Evolutionary conservation across 257 asterid species (phyloP).

Genomic region (Solanum tarijense): DNA sequence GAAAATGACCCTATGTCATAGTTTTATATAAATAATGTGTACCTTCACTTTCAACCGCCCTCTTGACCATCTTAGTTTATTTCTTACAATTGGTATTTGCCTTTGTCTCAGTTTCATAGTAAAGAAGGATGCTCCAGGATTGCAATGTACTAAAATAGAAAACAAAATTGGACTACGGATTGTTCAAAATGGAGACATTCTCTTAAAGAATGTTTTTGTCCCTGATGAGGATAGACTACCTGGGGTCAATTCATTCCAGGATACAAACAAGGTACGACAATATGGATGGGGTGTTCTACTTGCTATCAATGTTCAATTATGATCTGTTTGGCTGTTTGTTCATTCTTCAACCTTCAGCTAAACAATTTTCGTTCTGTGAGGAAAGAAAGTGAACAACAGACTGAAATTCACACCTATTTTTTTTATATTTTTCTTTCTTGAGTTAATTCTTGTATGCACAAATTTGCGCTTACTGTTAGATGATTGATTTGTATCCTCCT

Average conservation of each 20-base stretch:
- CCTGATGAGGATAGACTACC: constrained; percentile 92
- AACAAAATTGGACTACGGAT: constrained; percentile 90
- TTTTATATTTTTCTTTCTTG: background rate
- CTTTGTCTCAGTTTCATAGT: constrained; percentile 53
- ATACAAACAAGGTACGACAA: constrained; percentile 72
- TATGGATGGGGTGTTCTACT: background rate
- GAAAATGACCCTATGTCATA: background rate
- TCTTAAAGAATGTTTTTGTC: constrained; percentile 67
- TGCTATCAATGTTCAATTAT: background rate
- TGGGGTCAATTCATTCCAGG: constrained; percentile 88
- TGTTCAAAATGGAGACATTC: constrained; percentile 92
- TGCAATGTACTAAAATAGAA: constrained; percentile 87
- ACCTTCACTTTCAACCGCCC: background rate
- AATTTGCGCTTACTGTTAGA: background rate
- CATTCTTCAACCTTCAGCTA: background rate
- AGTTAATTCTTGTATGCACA: background rate
- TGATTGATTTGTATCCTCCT: background rate
- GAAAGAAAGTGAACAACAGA: background rate
- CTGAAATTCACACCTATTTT: background rate
- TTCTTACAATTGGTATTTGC: background rate
- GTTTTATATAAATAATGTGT: background rate
- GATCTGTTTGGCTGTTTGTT: background rate
- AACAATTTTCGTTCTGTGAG: background rate
- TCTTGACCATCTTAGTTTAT: background rate
- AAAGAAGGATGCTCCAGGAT: constrained; percentile 76